Evolutionary conservation across 2,329 filamentous ascomycete species (phyloP), one percentile per base, ranked within the genome.

Genomic region (Diaporthe vexans): DNA sequence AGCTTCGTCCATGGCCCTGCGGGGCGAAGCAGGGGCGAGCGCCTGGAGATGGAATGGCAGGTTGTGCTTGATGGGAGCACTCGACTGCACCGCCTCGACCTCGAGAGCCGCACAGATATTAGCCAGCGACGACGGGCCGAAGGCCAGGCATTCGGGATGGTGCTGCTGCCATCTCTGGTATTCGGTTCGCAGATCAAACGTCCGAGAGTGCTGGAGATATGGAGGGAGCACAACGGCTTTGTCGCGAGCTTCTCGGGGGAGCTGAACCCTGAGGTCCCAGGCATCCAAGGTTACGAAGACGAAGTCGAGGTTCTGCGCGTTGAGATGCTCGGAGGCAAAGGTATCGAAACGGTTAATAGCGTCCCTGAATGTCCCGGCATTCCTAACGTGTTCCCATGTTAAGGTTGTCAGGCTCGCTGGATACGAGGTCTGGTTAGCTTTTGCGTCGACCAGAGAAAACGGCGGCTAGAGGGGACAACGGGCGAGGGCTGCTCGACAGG

Each of bases 101-200:
- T 99, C 97, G 71, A 99, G 92, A 72, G 97, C 97, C 77, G 97
- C 97, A 87, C 97, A 99, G 83, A 99, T 99, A 85, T 98, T 98
- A 79, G 95, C 93, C 77, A 99, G 90, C 83, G 97, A 97, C 74
- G 95, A 98, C 67, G 97, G 96, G 24, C 96, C 97, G 81, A 98
- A 99, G 3, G 97, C 96, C 72, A 99, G 90, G 73, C 96, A 98
- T 86, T 99, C 97, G 52, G 97, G 97, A 81, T 99, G 97, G 84
- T 98, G 96, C 81, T 97, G 95, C 85, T 98, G 97, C 95, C 97
- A 99, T 82, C 95, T 91, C 86, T 98, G 95, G 83, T 99, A 99
- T 86, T 99, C 97, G 80, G 95, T 97, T 77, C 97, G 94, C 74
- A 99, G 91, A 82, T 98, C 97, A 82, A 98, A 99, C 74, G 96